These are phyloP conservation scores for Daldinia sp. DNA, from an alignment of 2,329 filamentous ascomycete genomes.

Conservation along the genomic window DNA sequence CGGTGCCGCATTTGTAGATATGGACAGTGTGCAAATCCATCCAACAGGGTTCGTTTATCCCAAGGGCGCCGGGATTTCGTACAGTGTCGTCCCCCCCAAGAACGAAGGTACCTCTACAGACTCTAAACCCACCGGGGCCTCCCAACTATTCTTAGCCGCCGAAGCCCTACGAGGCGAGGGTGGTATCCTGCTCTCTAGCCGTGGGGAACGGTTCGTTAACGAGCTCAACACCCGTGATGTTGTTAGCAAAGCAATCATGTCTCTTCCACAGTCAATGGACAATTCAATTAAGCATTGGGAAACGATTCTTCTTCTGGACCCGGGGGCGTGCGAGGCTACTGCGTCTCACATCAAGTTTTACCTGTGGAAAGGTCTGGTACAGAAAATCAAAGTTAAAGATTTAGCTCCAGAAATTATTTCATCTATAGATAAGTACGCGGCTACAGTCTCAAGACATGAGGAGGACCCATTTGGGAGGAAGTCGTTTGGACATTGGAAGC, in stretches of 20 bases:
- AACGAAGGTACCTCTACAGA: background rate
- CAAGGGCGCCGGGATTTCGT: conserved; percentile 41
- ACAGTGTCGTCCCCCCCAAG: background rate
- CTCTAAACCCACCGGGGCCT: conserved; percentile 43
- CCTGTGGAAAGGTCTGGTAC: conserved; percentile 67
- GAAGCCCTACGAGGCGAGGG: conserved; percentile 70
- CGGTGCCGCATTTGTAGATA: conserved; percentile 57
- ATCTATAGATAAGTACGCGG: conserved; percentile 59
- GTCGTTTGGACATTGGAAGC: conserved; percentile 63
- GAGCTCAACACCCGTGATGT: conserved; percentile 68
- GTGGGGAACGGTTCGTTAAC: conserved; percentile 65
- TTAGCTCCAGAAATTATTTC: conserved; percentile 52
- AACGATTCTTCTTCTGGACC: conserved; percentile 65
- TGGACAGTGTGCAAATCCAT: conserved; percentile 69
- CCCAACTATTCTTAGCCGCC: conserved; percentile 69
- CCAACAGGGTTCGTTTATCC: conserved; percentile 71
- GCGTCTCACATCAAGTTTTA: conserved; percentile 69
- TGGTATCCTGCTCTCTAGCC: conserved; percentile 59
- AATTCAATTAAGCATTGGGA: conserved; percentile 61
- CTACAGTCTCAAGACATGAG: conserved; percentile 43
- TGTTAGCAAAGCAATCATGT: conserved; percentile 62
- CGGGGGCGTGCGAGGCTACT: conserved; percentile 61
- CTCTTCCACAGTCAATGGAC: conserved; percentile 44
- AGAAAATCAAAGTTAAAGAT: conserved; percentile 62
- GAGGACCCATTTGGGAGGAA: conserved; percentile 58